Percentiles rank a stretch among this genome's conserved stretches.
Evolutionary conservation across 2,329 filamentous ascomycete species (phyloP).

Genomic region (Neonectria faginata): DNA sequence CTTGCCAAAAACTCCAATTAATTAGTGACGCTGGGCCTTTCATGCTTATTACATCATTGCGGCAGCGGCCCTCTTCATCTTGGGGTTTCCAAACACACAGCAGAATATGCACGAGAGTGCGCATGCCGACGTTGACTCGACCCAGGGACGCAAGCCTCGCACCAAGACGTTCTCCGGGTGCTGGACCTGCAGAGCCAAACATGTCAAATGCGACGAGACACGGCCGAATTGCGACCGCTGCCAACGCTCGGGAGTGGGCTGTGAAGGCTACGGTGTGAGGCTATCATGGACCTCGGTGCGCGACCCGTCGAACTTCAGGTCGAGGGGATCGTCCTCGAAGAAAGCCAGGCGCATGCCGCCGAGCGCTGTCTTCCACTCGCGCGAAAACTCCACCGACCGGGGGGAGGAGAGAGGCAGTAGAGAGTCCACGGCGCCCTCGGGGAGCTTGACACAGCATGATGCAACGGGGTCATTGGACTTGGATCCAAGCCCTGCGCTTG

Average conservation of each 20-base stretch:
- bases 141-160: slow-evolving; percentile 38
- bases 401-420: slow-evolving; percentile 4
- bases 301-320: slow-evolving; percentile 36
- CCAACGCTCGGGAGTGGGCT: slow-evolving; percentile 32
- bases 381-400: slow-evolving; percentile 8
- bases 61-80: background rate
- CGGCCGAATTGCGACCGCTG: slow-evolving; percentile 40
- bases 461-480: background rate
- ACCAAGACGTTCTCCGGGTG: slow-evolving; percentile 45
- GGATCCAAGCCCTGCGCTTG: background rate
- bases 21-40: background rate
- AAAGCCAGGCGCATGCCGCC: slow-evolving; percentile 26
- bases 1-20: background rate
- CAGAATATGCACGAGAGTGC: slow-evolving; percentile 31
- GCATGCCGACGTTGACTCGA: slow-evolving; percentile 22
- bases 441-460: slow-evolving; percentile 8
- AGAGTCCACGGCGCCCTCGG: slow-evolving; percentile 13
- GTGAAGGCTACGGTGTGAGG: slow-evolving; percentile 41
- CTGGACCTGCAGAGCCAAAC: slow-evolving; percentile 44
- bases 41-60: background rate
- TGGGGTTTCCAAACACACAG: background rate
- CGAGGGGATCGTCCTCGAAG: slow-evolving; percentile 11
- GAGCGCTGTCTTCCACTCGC: slow-evolving; percentile 11
- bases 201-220: slow-evolving; percentile 46
- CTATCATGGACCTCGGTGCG: slow-evolving; percentile 44